These are phyloP conservation scores for Cerioporus squamosus DNA, from an alignment of 1,284 basidiomycete genomes.

Conservation along the genomic window DNA sequence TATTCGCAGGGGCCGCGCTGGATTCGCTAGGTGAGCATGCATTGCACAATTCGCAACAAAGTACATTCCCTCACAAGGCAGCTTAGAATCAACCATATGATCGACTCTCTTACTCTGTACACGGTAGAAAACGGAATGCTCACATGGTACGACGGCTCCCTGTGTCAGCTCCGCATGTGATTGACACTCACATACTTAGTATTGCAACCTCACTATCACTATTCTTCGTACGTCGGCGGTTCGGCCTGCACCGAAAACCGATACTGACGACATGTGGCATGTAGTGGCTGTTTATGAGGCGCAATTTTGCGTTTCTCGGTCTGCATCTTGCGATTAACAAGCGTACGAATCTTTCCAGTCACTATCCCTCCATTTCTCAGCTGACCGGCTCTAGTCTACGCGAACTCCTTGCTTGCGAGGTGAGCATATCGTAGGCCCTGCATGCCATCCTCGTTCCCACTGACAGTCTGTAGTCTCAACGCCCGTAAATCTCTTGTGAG, in stretches of 20 bases:
- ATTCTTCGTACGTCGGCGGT: constrained; percentile 23
- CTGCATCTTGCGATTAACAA: constrained; percentile 32
- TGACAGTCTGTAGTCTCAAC: constrained; percentile 12
- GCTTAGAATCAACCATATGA: constrained; percentile 23
- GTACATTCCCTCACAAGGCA: background rate
- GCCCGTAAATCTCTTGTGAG: constrained; percentile 15
- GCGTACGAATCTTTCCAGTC: constrained; percentile 17
- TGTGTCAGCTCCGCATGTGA: background rate
- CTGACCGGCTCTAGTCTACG: constrained; percentile 22
- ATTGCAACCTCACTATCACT: constrained; percentile 25
- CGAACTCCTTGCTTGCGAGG: constrained; percentile 31
- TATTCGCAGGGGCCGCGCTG: constrained; percentile 19
- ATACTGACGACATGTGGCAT: background rate
- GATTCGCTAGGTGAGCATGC: constrained; percentile 19
- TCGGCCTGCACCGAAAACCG: background rate
- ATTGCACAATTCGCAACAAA: background rate
- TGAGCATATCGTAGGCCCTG: background rate
- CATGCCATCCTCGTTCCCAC: background rate
- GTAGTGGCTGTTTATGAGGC: constrained; percentile 29
- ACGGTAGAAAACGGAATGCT: constrained; percentile 26
- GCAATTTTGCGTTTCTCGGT: constrained; percentile 29
- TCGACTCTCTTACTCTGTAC: constrained; percentile 25
- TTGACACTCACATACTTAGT: constrained; percentile 6
- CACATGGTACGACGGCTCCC: constrained; percentile 22
- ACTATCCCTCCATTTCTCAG: background rate